Evolutionary conservation across 805 yeast genomes (phyloP).

Genomic region (Cyberlindnera lachancei): DNA sequence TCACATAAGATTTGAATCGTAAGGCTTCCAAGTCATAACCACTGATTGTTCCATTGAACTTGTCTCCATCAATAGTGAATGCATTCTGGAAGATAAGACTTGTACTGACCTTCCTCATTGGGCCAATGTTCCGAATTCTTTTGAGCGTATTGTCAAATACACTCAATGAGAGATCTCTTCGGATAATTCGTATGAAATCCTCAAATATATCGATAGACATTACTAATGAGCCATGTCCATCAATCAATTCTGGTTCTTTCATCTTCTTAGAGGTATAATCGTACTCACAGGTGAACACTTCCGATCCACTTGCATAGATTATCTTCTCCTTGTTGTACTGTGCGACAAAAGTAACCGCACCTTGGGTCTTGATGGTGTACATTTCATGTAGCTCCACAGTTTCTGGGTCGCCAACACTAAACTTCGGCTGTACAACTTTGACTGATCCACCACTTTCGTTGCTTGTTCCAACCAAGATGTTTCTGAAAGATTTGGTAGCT

Average conservation of each 20-base stretch:
- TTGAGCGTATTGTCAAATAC: conserved; percentile 16
- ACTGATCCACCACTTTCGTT: conserved; percentile 16
- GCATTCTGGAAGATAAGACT: conserved; percentile 7
- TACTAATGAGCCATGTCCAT: conserved; percentile 7
- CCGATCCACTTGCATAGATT: conserved; percentile 15
- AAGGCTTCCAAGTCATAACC: conserved; percentile 11
- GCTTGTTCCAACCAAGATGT: conserved; percentile 28
- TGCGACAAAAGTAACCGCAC: conserved; percentile 16
- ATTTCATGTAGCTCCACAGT: conserved; percentile 12
- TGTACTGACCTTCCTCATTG: conserved; percentile 16
- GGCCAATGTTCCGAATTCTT: too few relatives aligned
- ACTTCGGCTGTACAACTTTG: conserved; percentile 16
- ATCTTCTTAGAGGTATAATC: conserved; percentile 10
- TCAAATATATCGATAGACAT: conserved; percentile 18
- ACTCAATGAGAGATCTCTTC: conserved; percentile 10
- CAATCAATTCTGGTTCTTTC: conserved; percentile 8
- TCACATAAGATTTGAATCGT: conserved; percentile 13
- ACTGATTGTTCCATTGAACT: conserved; percentile 11
- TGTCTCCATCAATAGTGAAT: not conserved
- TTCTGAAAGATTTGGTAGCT: conserved; percentile 14
- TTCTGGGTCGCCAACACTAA: conserved; percentile 1
- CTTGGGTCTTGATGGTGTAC: conserved; percentile 13
- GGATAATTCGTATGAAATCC: conserved; percentile 22
- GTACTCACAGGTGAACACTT: conserved; percentile 9
- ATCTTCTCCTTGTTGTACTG: conserved; percentile 13